These are phyloP conservation scores for Raphidocelis subcapitata DNA, from an alignment of 139 green algal species.

Conservation along the genomic window DNA sequence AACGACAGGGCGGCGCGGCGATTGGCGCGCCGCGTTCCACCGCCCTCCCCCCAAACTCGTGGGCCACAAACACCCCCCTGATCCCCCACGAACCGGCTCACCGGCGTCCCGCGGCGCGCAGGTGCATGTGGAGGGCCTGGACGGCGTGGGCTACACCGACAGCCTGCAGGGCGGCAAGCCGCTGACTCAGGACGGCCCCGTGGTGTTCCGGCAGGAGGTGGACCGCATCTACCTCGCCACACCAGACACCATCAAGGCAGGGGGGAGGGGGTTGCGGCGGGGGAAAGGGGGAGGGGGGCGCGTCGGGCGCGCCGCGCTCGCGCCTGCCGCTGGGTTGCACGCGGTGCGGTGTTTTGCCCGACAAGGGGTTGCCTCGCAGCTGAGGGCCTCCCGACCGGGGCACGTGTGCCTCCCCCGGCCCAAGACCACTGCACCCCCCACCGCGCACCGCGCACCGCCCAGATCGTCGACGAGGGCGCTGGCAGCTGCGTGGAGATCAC, in stretches of 20 bases:
- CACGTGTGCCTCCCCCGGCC: no score
- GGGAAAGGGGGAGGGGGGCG: background rate
- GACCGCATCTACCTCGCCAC: conserved; percentile 75
- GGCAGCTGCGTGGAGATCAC: conserved; percentile 33
- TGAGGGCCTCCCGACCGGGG: no score
- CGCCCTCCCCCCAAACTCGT: no score
- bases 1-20: no score
- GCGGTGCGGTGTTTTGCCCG: no score
- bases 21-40: no score
- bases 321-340: no score
- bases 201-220: conserved; percentile 56
- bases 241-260: conserved; percentile 51
- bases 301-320: no score
- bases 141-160: conserved; percentile 67
- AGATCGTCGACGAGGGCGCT: conserved; percentile 49
- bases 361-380: no score
- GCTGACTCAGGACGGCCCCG: conserved; percentile 25
- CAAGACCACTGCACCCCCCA: no score
- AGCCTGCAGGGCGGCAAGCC: conserved; percentile 45
- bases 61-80: no score
- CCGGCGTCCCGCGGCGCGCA: background rate
- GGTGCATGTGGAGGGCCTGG: conserved; percentile 46
- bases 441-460: background rate
- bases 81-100: no score
- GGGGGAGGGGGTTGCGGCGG: background rate